Base-by-base conservation (phyloP, 805 yeast genomes). In the Saturnispora saitoi region DNA sequence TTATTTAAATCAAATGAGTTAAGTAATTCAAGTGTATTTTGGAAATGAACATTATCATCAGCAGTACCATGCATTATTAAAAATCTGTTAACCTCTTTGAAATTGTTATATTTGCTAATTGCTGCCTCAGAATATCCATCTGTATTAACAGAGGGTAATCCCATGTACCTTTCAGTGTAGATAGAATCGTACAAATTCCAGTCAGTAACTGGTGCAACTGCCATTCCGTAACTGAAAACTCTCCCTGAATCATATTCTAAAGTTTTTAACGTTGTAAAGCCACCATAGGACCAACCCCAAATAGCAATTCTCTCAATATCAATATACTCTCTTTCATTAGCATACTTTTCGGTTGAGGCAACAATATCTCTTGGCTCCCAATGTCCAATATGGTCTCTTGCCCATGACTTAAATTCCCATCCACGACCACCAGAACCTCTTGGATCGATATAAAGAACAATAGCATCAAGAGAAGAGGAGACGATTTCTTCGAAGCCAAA, bases 241-340 rank as follows among this genome's bases (percentile, higher is more conserved):
- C 75, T 64, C 5, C 86, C 81, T 12, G 62, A 58, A 59, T 86
- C 95, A 43, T 68, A 71, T 61, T 86, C 95, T 31, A 85, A 60
- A 0, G 90, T 83, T 61, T 86, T 86, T 47, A 86, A 65, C 0
- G 91, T 81, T 8, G 82, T 71, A 59, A 81, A 86, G 0, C 91
- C 95, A 48, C 95, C 95, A 63, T 84, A 86, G 0, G 90, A 82
- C 90, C 93, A 86, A 14, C 95, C 95, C 90, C 93, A 86, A 34
- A 85, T 73, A 0, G 88, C 86, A 4, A 83, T 77, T 49, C 69
- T 69, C 1, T 72, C 68, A 3, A 56, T 56, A 58, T 84, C 83
- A 17, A 86, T 71, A 51, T 73, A 73, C 9, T 66, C 59, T 49
- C 70, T 69, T 6, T 64, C 64, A 20, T 65, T 51, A 6, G 84